Percentiles rank a stretch among this genome's conserved stretches.
Evolutionary conservation across 306 rosid genomes (phyloP).

Genomic region (Neltuma alba): DNA sequence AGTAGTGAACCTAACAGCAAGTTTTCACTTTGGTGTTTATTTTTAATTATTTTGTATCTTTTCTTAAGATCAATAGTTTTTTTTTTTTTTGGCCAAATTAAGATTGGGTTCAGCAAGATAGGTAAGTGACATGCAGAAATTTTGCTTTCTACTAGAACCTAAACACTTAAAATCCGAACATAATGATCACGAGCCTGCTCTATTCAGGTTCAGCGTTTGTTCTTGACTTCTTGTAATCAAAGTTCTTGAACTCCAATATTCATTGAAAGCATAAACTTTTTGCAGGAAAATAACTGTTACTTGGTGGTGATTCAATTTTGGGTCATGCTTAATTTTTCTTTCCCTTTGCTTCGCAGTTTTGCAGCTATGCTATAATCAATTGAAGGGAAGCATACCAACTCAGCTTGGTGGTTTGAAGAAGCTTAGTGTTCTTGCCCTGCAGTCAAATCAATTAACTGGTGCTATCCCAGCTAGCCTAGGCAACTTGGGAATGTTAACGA

Average conservation of each 20-base stretch:
- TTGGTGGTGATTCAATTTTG: constrained; percentile 11
- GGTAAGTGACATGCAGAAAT: background rate
- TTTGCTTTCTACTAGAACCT: background rate
- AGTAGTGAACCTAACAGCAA: constrained; percentile 7
- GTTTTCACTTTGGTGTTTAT: constrained; percentile 9
- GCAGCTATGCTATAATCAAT: constrained; percentile 83
- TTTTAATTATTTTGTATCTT: constrained; percentile 25
- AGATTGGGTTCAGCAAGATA: background rate
- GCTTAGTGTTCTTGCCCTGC: constrained; percentile 77
- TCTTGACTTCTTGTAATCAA: background rate
- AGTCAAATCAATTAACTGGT: constrained; percentile 68
- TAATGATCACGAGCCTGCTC: background rate
- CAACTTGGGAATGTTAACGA: constrained; percentile 52
- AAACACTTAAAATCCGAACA: background rate
- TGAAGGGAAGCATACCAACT: constrained; percentile 80
- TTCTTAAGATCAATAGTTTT: background rate
- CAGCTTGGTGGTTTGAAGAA: constrained; percentile 63
- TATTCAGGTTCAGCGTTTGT: constrained; percentile 7
- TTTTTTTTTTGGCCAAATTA: constrained; percentile 1
- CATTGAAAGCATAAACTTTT: background rate
- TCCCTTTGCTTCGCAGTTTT: constrained; percentile 54
- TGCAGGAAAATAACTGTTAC: background rate
- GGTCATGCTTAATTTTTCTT: constrained; percentile 29
- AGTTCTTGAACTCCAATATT: background rate
- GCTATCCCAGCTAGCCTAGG: constrained; percentile 89